Conservation (phyloP, 805 yeast species). For the Saccharomycopsis fermentans region DNA sequence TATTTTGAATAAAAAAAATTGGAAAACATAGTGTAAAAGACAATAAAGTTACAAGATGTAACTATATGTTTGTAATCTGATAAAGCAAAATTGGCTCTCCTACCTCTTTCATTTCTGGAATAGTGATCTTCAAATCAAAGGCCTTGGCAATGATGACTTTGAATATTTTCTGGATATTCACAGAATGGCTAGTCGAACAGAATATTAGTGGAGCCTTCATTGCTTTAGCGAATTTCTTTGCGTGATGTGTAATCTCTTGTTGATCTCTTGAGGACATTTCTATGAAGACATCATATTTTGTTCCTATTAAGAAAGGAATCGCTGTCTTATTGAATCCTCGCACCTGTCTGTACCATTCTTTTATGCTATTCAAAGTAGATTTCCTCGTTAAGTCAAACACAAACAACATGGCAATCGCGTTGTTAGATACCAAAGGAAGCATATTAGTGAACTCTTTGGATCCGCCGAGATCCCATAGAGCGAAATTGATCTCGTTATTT, state of each 20-base stretch:
- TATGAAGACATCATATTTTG: conserved; percentile 82
- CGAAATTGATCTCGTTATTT: conserved; percentile 79
- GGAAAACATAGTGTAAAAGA: too few species aligned
- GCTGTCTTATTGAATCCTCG: conserved; percentile 85
- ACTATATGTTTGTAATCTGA: background rate
- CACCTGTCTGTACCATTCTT: conserved; percentile 92
- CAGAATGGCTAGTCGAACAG: conserved; percentile 85
- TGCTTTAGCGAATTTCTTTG: conserved; percentile 75
- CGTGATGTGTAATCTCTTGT: conserved; percentile 70
- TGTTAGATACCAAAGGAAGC: conserved; percentile 87
- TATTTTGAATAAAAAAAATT: background rate
- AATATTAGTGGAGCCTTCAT: conserved; percentile 81
- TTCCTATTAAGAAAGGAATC: conserved; percentile 84
- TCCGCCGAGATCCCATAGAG: conserved; percentile 95
- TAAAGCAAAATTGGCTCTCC: conserved; percentile 92
- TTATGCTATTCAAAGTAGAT: conserved; percentile 74
- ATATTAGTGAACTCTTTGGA: conserved; percentile 90
- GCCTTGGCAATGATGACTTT: conserved; percentile 85
- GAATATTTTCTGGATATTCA: conserved; percentile 88
- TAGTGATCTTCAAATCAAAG: conserved; percentile 70
- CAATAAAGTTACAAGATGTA: background rate
- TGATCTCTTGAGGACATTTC: conserved; percentile 75
- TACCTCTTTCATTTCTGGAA: conserved; percentile 71
- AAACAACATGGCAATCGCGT: conserved; percentile 83
- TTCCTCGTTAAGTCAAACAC: conserved; percentile 86